Base-by-base conservation (phyloP, 179 eudicot genomes). In the Corrigiola litoralis region DNA sequence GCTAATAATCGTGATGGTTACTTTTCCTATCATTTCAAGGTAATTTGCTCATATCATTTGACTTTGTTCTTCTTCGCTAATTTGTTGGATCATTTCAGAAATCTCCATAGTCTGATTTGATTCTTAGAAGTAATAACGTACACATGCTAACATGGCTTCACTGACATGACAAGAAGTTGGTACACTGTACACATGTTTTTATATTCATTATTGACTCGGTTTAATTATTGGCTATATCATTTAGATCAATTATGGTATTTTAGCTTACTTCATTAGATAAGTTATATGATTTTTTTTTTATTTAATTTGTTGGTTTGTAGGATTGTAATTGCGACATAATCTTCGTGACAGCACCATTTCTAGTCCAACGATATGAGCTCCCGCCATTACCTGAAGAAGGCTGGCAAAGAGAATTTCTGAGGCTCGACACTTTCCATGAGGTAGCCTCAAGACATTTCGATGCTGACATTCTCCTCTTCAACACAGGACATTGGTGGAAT, bases 401-500 rank as follows among this genome's bases (percentile, higher is more conserved):
- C 3, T 61, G 58, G 3, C 67, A 64, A 0, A 58, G 72, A 13
- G 81, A 79, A 25, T 81, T 80, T 1, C 75, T 85, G 55, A 70
- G 85, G 51, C 41, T 85, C 5, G 87, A 85, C 74, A 55, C 67
- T 76, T 68, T 85, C 11, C 82, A 79, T 7, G 71, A 65, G 33
- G 61, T 73, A 12, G 20, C 61, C 14, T 47, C 47, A 8, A 79
- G 75, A 65, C 72, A 83, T 68, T 55, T 41, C 27, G 76, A 83
- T 23, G 90, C 90, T 17, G 90, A 87, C 61, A 63, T 85, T 58
- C 82, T 87, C 69, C 70, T 87, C 70, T 85, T 82, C 68, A 87
- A 87, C 74, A 85, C 90, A 2, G 90, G 85, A 0, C 88, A 87
- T 57, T 87, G 95, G 95, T 85, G 95, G 95, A 82, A 70, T 68